phyloP scores from a whole-genome alignment of 2,329 filamentous ascomycete genomes.

The Colletotrichum falcatum region DNA sequence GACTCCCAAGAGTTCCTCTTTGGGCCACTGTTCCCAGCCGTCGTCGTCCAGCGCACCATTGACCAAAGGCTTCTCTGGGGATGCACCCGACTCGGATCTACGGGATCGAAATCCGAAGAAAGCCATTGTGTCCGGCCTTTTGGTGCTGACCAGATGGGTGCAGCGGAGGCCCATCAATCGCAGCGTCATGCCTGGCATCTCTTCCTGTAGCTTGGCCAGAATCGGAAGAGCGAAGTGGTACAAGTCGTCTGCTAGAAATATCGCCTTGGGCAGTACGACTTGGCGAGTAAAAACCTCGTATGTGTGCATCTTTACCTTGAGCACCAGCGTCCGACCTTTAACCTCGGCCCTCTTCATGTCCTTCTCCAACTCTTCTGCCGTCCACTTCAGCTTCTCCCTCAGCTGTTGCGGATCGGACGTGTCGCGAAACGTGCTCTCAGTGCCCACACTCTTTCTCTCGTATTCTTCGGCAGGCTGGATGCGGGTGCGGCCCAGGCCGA shows the following conservation, averaged over 20 bases:
- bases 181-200: slow-evolving; percentile 82
- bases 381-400: slow-evolving; percentile 81
- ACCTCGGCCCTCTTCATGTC: slow-evolving; percentile 84
- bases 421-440: slow-evolving; percentile 90
- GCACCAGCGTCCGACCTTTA: slow-evolving; percentile 89
- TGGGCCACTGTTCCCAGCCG: slow-evolving; percentile 76
- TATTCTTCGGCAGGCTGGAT: slow-evolving; percentile 90
- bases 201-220: slow-evolving; percentile 84
- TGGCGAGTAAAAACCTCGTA: slow-evolving; percentile 93
- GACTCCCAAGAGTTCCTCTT: slow-evolving; percentile 65
- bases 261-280: slow-evolving; percentile 76
- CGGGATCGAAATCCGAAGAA: slow-evolving; percentile 78
- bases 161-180: slow-evolving; percentile 90
- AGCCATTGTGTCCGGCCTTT: slow-evolving; percentile 78
- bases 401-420: slow-evolving; percentile 76
- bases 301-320: slow-evolving; percentile 95
- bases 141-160: slow-evolving; percentile 87
- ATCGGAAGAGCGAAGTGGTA: slow-evolving; percentile 87
- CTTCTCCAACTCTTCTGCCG: slow-evolving; percentile 86
- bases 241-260: slow-evolving; percentile 81
- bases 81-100: slow-evolving; percentile 24
- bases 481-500: slow-evolving; percentile 87
- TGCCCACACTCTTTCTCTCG: slow-evolving; percentile 93
- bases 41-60: slow-evolving; percentile 53
- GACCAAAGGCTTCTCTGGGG: slow-evolving; percentile 43